Evolutionary conservation across 306 rosid genomes (phyloP).

Genomic region (Prunus padus): DNA sequence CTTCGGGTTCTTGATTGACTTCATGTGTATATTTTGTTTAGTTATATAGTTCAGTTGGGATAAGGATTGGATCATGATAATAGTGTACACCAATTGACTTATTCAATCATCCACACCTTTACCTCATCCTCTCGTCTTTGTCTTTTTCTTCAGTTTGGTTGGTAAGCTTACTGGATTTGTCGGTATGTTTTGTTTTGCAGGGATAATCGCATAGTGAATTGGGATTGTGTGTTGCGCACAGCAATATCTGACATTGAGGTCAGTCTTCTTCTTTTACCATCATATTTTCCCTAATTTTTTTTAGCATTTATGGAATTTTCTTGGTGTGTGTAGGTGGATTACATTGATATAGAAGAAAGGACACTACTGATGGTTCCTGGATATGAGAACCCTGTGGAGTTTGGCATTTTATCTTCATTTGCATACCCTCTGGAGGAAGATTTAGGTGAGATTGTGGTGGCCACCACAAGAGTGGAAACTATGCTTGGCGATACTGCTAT

Average conservation of each 20-base stretch:
- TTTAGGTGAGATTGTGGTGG: conserved; percentile 90
- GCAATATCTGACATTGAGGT: conserved; percentile 99
- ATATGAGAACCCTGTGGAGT: conserved; percentile 77
- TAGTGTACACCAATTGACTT: background rate
- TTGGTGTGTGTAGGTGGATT: conserved; percentile 68
- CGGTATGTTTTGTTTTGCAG: conserved; percentile 33
- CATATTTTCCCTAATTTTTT: conserved; percentile 4
- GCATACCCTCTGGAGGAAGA: conserved; percentile 80
- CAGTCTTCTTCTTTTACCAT: conserved; percentile 20
- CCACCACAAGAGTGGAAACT: conserved; percentile 94
- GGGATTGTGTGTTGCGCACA: conserved; percentile 90
- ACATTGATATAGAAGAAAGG: conserved; percentile 78
- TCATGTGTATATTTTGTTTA: background rate
- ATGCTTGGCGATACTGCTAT: conserved; percentile 99
- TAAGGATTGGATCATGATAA: background rate
- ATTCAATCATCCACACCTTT: background rate
- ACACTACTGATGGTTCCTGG: conserved; percentile 70
- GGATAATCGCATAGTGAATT: conserved; percentile 88
- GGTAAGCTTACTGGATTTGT: conserved; percentile 11
- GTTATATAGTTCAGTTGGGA: background rate
- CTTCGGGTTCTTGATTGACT: background rate
- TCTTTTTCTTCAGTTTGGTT: background rate
- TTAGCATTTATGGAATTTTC: conserved; percentile 19
- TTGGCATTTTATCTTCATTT: conserved; percentile 85
- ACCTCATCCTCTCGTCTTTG: conserved; percentile 10